A percentile compares a stretch with the other conserved stretches of the same genome.
These are phyloP conservation scores for Parachaetomium inaequale DNA, from an alignment of 495 filamentous ascomycete species.

Conservation along the genomic window DNA sequence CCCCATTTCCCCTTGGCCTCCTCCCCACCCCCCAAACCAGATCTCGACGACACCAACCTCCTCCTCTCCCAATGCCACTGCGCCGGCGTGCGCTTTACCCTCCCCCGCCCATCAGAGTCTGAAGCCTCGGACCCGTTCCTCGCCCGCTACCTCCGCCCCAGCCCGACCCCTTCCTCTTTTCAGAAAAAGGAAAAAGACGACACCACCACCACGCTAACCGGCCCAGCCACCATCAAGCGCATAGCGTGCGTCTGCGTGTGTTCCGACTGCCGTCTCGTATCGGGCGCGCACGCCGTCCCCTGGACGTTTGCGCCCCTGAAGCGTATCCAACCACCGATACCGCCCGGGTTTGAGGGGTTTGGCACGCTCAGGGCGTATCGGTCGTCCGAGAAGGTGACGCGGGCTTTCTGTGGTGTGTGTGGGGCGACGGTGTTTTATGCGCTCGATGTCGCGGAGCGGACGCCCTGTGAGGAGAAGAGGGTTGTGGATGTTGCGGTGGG, in stretches of 20 bases:
- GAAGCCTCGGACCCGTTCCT: slow-evolving; percentile 13
- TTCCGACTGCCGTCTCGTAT: slow-evolving; percentile 53
- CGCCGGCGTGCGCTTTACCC: slow-evolving; percentile 43
- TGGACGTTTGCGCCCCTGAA: slow-evolving; percentile 62
- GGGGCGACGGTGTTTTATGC: slow-evolving; percentile 57
- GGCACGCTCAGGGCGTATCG: slow-evolving; percentile 54
- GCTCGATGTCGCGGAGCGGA: slow-evolving; percentile 5
- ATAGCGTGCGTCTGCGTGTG: slow-evolving; percentile 59
- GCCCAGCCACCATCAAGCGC: slow-evolving; percentile 42
- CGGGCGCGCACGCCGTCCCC: slow-evolving; percentile 57
- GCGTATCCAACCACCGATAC: slow-evolving; percentile 41
- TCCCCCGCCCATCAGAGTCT: slow-evolving; percentile 33
- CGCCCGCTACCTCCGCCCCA: slow-evolving; percentile 12
- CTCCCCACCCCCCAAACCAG: slow-evolving; percentile 8
- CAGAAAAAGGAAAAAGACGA: background rate
- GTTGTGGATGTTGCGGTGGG: slow-evolving; percentile 54
- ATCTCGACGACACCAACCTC: slow-evolving; percentile 21
- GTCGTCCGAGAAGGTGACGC: slow-evolving; percentile 49
- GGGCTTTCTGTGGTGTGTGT: slow-evolving; percentile 61
- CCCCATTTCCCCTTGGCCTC: slow-evolving; percentile 20
- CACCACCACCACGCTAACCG: background rate
- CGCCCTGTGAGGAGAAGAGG: slow-evolving; percentile 14
- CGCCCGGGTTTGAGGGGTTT: slow-evolving; percentile 37
- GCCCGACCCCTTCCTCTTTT: background rate
- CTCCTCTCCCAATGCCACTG: slow-evolving; percentile 43